phyloP scores from a whole-genome alignment of 257 asterid genomes.

The Solanum sejunctum region DNA sequence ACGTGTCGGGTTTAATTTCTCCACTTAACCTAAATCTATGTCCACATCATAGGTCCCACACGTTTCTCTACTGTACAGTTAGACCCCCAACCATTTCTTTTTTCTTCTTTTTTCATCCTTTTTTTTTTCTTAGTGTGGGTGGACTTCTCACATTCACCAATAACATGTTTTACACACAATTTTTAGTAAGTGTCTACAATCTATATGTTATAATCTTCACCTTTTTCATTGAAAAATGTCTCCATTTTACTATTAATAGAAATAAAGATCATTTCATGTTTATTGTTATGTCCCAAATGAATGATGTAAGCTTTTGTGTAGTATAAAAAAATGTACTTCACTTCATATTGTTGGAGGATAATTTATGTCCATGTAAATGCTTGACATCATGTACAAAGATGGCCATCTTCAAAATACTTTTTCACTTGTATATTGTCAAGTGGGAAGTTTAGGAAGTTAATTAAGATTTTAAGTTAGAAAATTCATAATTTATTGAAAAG shows the following conservation, averaged over 20 bases:
- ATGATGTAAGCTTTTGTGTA: not conserved
- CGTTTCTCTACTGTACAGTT: constrained; percentile 24
- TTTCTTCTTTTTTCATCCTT: not conserved
- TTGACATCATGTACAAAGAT: not conserved
- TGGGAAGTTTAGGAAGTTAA: not conserved
- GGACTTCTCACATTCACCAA: not conserved
- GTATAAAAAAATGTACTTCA: not conserved
- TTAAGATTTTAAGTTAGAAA: not conserved
- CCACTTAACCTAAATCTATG: constrained; percentile 22
- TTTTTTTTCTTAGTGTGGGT: not conserved
- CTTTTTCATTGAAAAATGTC: not conserved
- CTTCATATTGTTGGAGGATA: not conserved
- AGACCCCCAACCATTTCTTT: not conserved
- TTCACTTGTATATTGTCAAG: not conserved
- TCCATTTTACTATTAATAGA: not conserved
- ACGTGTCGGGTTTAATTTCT: constrained; percentile 34
- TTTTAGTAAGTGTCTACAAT: not conserved
- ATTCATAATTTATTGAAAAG: not conserved
- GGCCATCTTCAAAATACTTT: not conserved
- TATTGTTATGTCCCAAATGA: not conserved
- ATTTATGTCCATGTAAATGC: not conserved
- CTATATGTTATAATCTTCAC: not conserved
- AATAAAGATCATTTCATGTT: not conserved
- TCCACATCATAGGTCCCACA: constrained; percentile 56
- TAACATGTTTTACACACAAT: not conserved